A percentile compares a stretch with the other conserved stretches of the same genome.
These are phyloP conservation scores for Daldinia grandis DNA, from an alignment of 495 filamentous ascomycete genomes.

Conservation along the genomic window DNA sequence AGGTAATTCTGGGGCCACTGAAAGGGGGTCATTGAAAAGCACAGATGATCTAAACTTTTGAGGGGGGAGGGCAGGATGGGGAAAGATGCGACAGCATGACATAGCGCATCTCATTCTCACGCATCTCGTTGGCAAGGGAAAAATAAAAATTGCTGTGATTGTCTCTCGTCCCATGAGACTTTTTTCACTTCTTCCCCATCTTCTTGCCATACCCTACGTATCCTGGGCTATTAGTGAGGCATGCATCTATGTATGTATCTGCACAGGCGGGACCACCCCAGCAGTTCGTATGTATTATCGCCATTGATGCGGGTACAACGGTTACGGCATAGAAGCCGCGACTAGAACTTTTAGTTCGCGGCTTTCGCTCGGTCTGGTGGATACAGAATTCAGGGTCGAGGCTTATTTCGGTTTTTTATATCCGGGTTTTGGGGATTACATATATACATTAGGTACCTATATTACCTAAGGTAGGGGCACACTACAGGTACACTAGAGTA, in stretches of 20 bases:
- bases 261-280: neutral
- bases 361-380: constrained; percentile 26
- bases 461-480: no score
- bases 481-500: neutral
- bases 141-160: no score
- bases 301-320: neutral
- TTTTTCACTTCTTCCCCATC: neutral
- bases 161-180: no score
- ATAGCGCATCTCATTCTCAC: neutral
- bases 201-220: no score
- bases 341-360: constrained; percentile 1
- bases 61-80: constrained; percentile 4
- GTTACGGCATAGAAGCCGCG: constrained; percentile 1
- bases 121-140: neutral
- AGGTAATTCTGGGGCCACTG: neutral
- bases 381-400: constrained; percentile 3
- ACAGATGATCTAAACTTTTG: neutral
- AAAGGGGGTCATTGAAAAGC: neutral
- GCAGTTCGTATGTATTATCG: constrained; percentile 3
- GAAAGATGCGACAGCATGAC: neutral
- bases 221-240: no score
- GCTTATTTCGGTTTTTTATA: constrained; percentile 10
- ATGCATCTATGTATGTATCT: neutral
- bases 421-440: neutral
- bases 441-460: neutral